phyloP scores from a whole-genome alignment of 139 green algal species.

The Coelastrella sp. region DNA sequence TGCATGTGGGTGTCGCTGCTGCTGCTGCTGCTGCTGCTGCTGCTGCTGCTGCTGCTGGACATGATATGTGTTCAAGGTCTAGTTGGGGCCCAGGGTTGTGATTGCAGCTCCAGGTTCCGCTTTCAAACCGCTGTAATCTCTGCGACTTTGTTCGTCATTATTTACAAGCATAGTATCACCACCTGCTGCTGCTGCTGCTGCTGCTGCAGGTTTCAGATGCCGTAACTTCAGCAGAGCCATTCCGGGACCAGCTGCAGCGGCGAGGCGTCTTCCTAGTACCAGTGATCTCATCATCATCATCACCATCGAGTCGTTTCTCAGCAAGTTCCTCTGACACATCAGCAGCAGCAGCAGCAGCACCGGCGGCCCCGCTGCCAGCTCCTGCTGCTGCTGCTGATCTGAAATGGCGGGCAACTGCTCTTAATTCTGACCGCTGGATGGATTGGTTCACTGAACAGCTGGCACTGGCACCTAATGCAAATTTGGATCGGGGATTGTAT shows the following conservation, averaged over 20 bases:
- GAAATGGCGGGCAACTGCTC: conserved; percentile 69
- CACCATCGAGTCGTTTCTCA: too few relatives aligned
- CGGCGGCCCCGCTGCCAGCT: not conserved
- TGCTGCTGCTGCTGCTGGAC: too few relatives aligned
- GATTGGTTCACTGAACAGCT: conserved; percentile 83
- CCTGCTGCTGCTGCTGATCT: conserved; percentile 46
- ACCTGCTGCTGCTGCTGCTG: not conserved
- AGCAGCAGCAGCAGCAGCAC: conserved; percentile 13
- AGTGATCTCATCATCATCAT: conserved; percentile 37
- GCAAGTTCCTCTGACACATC: not conserved
- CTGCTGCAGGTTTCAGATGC: conserved; percentile 58
- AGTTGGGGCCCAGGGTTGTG: too few relatives aligned
- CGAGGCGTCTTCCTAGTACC: conserved; percentile 83
- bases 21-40: too few relatives aligned
- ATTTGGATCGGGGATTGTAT: conserved; percentile 72
- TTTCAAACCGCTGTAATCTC: too few relatives aligned
- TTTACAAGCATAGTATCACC: not conserved
- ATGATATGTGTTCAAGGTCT: too few relatives aligned
- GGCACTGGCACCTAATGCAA: conserved; percentile 55
- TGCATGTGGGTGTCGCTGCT: too few relatives aligned
- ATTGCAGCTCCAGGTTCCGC: too few relatives aligned
- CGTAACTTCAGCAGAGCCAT: conserved; percentile 70
- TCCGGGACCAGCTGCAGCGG: conserved; percentile 68
- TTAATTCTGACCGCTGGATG: conserved; percentile 63
- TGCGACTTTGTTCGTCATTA: not conserved